Percentiles rank a stretch among this genome's conserved stretches.
Evolutionary conservation across 768 basidiomycete genomes (phyloP).

Genomic region (Austroboletus eburneus): DNA sequence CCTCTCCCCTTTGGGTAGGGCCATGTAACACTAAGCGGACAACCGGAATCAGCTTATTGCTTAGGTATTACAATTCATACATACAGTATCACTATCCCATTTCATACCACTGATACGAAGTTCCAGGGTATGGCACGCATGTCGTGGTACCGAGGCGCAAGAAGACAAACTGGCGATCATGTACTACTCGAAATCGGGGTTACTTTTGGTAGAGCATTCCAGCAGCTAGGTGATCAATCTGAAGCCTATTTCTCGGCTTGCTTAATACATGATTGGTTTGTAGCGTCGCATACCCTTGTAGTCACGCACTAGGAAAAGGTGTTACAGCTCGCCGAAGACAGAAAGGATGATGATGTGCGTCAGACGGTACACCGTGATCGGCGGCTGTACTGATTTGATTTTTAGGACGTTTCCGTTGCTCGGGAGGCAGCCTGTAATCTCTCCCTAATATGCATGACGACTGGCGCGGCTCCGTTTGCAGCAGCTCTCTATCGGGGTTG

Average conservation of each 20-base stretch:
- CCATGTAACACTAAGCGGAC: conserved; percentile 90
- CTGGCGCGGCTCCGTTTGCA: conserved; percentile 70
- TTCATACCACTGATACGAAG: neutral
- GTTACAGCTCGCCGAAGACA: conserved; percentile 54
- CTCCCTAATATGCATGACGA: conserved; percentile 73
- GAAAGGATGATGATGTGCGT: conserved; percentile 31
- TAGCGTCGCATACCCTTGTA: conserved; percentile 79
- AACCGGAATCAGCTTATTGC: conserved; percentile 86
- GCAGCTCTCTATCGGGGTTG: conserved; percentile 70
- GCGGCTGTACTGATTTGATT: no score
- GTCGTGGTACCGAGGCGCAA: conserved; percentile 69
- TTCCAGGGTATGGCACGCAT: conserved; percentile 79
- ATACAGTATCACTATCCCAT: no score
- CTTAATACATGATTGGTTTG: neutral
- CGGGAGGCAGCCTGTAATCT: conserved; percentile 87
- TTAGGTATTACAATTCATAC: conserved; percentile 44
- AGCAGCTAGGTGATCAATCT: conserved; percentile 81
- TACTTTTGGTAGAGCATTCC: conserved; percentile 90
- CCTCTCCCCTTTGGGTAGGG: conserved; percentile 81
- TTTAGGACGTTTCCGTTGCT: conserved; percentile 50
- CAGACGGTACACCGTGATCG: neutral
- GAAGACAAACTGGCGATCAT: conserved; percentile 38
- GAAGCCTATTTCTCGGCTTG: neutral
- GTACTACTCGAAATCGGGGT: conserved; percentile 77
- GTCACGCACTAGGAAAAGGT: conserved; percentile 81